Evolutionary conservation across 768 basidiomycete species (phyloP).

Genomic region (Podaxis carcinomalis): DNA sequence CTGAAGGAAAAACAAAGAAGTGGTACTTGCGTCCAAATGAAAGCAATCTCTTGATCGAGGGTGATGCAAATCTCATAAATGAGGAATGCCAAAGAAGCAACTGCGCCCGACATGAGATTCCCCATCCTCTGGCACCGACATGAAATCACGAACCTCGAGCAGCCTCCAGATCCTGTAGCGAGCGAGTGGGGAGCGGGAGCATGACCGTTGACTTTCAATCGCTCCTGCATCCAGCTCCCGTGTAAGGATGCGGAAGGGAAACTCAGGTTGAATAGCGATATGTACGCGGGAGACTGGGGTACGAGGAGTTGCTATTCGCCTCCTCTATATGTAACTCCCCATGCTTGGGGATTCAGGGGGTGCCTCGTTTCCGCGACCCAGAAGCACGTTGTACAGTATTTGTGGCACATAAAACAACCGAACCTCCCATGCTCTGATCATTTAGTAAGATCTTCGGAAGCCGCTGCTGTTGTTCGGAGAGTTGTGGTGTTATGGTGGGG

Average conservation of each 20-base stretch:
- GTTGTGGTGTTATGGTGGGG: conserved; percentile 1
- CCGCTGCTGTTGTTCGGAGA: conserved; percentile 1
- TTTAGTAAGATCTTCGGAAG: background rate
- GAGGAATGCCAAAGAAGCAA: conserved; percentile 27
- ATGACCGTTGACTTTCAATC: background rate
- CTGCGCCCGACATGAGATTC: conserved; percentile 13
- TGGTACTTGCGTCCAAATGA: conserved; percentile 29
- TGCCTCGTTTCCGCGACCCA: conserved; percentile 9
- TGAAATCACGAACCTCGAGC: conserved; percentile 17
- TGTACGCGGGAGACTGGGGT: background rate
- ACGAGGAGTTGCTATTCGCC: background rate
- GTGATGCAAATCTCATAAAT: conserved; percentile 31
- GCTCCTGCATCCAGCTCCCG: background rate
- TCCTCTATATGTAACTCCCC: conserved; percentile 9
- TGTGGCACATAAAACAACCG: conserved; percentile 7
- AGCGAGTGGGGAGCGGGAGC: background rate
- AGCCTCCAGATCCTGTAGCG: conserved; percentile 14
- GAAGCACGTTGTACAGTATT: conserved; percentile 8
- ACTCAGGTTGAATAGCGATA: background rate
- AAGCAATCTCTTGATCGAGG: conserved; percentile 29
- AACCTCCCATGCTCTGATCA: conserved; percentile 6
- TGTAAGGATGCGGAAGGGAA: background rate
- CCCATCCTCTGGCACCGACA: no score
- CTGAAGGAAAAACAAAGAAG: background rate
- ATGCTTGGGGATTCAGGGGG: conserved; percentile 8